Percentiles rank a stretch among this genome's conserved stretches.
Evolutionary conservation across 441 rosid genomes (phyloP).

Genomic region (Cnidoscolus chayamansa): DNA sequence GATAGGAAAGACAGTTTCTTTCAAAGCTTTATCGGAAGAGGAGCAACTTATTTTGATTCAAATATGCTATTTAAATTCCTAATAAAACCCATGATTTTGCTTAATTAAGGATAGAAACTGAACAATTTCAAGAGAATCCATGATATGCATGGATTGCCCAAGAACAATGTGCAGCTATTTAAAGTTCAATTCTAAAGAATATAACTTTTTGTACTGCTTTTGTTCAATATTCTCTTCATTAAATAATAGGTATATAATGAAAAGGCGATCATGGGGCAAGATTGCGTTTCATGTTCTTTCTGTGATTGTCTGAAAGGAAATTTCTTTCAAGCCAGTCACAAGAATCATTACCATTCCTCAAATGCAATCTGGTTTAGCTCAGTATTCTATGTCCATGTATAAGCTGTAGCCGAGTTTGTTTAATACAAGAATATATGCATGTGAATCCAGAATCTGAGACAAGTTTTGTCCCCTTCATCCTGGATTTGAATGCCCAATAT

Average conservation of each 20-base stretch:
- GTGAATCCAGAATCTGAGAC: not conserved
- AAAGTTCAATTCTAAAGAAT: no score
- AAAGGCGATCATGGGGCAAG: conserved; percentile 16
- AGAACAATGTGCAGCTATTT: no score
- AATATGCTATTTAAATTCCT: not conserved
- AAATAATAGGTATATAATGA: not conserved
- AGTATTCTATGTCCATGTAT: no score
- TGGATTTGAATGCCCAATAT: not conserved
- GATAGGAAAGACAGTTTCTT: conserved; percentile 17
- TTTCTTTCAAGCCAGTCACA: not conserved
- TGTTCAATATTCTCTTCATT: no score
- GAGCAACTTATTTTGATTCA: conserved; percentile 6
- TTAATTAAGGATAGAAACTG: no score
- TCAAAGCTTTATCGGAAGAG: conserved; percentile 34
- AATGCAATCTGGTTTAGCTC: not conserved
- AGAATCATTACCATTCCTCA: not conserved
- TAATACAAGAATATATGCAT: not conserved
- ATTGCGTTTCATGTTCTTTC: not conserved
- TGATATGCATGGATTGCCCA: no score
- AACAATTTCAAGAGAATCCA: no score
- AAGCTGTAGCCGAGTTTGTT: not conserved
- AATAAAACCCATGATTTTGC: no score
- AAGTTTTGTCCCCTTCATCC: not conserved
- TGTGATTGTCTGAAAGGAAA: not conserved
- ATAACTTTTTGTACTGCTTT: not conserved